These are phyloP conservation scores for Aspergillus pseudotamarii DNA, from an alignment of 2,329 filamentous ascomycete species.

Conservation along the genomic window DNA sequence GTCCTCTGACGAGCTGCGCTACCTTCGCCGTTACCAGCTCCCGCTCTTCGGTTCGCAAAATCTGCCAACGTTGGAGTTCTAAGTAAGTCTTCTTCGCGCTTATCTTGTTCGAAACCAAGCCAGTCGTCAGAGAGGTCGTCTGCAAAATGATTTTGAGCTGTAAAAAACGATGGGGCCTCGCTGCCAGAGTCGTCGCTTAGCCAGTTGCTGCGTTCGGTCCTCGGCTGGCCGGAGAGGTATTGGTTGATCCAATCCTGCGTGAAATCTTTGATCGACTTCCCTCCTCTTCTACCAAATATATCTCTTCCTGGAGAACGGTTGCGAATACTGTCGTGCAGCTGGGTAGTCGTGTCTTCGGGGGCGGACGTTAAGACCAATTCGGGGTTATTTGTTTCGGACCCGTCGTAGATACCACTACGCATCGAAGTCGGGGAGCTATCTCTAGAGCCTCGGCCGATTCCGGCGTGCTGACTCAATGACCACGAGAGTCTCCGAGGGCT, in stretches of 20 bases:
- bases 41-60: slow-evolving; percentile 33
- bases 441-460: slow-evolving; percentile 41
- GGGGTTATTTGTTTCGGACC: slow-evolving; percentile 28
- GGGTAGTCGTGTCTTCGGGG: slow-evolving; percentile 26
- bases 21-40: slow-evolving; percentile 19
- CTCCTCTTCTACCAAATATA: slow-evolving; percentile 28
- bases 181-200: slow-evolving; percentile 77
- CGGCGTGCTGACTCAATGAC: slow-evolving; percentile 48
- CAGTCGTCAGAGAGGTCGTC: slow-evolving; percentile 48
- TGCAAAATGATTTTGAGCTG: slow-evolving; percentile 43
- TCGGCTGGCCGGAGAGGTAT: slow-evolving; percentile 71
- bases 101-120: slow-evolving; percentile 46
- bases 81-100: slow-evolving; percentile 40
- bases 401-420: slow-evolving; percentile 25
- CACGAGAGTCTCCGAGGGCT: slow-evolving; percentile 49
- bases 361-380: slow-evolving; percentile 34
- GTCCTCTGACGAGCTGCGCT: slow-evolving; percentile 27
- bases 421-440: slow-evolving; percentile 40
- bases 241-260: slow-evolving; percentile 87
- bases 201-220: slow-evolving; percentile 77
- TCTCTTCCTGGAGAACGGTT: slow-evolving; percentile 30
- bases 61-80: slow-evolving; percentile 45
- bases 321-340: slow-evolving; percentile 28
- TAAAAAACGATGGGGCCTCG: slow-evolving; percentile 67
- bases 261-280: slow-evolving; percentile 56